A percentile compares a stretch with the other conserved stretches of the same genome.
These are phyloP conservation scores for Aureobasidium namibiae DNA, from an alignment of 2,329 filamentous ascomycete species.

Conservation along the genomic window DNA sequence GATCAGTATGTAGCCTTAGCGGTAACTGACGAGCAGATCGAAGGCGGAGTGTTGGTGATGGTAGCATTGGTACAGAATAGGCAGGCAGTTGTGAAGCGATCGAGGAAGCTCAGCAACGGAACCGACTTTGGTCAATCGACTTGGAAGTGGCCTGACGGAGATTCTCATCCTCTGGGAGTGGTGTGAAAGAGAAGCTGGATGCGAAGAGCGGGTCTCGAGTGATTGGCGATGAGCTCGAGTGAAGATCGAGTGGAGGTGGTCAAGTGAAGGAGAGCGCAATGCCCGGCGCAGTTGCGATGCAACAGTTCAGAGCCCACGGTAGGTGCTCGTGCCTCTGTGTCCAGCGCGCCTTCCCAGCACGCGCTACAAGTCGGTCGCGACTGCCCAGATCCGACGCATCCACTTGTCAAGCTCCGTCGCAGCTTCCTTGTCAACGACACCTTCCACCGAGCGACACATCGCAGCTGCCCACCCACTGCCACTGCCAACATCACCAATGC, in stretches of 20 bases:
- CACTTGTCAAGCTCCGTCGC: conserved; percentile 2
- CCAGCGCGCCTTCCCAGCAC: conserved; percentile 8
- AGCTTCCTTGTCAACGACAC: neutral
- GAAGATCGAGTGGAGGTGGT: neutral
- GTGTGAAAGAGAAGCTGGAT: neutral
- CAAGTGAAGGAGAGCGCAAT: neutral
- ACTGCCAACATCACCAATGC: conserved; percentile 5
- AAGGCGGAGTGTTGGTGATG: neutral
- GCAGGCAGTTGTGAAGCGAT: neutral
- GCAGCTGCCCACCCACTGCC: neutral
- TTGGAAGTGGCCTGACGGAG: neutral
- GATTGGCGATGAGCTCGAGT: neutral
- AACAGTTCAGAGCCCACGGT: neutral
- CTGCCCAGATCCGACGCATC: neutral
- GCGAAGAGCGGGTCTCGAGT: neutral
- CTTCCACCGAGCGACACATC: neutral
- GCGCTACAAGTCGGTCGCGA: neutral
- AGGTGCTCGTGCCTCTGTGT: neutral
- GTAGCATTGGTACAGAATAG: conserved; percentile 3
- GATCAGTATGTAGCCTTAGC: neutral
- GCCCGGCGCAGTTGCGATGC: neutral
- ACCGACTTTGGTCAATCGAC: conserved; percentile 7
- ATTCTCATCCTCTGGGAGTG: conserved; percentile 3
- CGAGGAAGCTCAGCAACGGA: neutral
- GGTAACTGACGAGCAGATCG: conserved; percentile 5